Conservation (phyloP, 768 basidiomycete species). For the Aureoboletus auriporus region DNA sequence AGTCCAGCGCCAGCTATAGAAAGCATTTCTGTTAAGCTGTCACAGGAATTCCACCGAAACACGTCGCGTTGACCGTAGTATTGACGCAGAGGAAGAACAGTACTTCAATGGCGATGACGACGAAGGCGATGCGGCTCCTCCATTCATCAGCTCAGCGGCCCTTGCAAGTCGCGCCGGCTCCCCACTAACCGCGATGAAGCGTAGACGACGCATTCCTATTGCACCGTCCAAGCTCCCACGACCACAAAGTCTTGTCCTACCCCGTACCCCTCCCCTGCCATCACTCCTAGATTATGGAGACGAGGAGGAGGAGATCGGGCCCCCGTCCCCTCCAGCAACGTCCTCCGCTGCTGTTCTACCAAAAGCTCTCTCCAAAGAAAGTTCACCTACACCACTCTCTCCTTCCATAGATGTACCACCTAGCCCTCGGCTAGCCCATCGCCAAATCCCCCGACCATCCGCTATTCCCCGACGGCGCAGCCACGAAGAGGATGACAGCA, state of each 20-base stretch:
- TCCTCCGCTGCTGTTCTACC: slow-evolving; percentile 7
- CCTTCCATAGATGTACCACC: slow-evolving; percentile 33
- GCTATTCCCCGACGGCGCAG: slow-evolving; percentile 44
- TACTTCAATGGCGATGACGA: slow-evolving; percentile 93
- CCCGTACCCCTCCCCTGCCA: slow-evolving; percentile 51
- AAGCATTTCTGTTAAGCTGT: slow-evolving; percentile 8
- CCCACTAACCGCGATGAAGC: slow-evolving; percentile 44
- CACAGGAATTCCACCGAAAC: slow-evolving; percentile 39
- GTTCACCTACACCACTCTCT: slow-evolving; percentile 24
- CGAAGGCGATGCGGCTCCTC: slow-evolving; percentile 48
- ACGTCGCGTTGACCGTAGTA: slow-evolving; percentile 39
- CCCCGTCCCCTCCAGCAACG: slow-evolving; percentile 12
- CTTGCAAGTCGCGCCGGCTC: slow-evolving; percentile 26
- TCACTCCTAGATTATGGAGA: slow-evolving; percentile 77
- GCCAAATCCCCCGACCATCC: slow-evolving; percentile 33
- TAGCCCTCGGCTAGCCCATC: slow-evolving; percentile 37
- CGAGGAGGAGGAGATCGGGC: slow-evolving; percentile 43
- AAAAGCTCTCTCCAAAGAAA: slow-evolving; percentile 15
- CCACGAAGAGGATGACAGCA: slow-evolving; percentile 49
- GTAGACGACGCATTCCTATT: slow-evolving; percentile 50
- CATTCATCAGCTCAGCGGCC: slow-evolving; percentile 26
- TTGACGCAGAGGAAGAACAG: slow-evolving; percentile 82
- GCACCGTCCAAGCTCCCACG: slow-evolving; percentile 46
- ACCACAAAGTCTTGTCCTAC: slow-evolving; percentile 34
- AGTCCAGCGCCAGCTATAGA: slow-evolving; percentile 14